Evolutionary conservation across 305 asterid species (phyloP), one percentile per base, ranked within the genome.

Genomic region (Plantago rigida): DNA sequence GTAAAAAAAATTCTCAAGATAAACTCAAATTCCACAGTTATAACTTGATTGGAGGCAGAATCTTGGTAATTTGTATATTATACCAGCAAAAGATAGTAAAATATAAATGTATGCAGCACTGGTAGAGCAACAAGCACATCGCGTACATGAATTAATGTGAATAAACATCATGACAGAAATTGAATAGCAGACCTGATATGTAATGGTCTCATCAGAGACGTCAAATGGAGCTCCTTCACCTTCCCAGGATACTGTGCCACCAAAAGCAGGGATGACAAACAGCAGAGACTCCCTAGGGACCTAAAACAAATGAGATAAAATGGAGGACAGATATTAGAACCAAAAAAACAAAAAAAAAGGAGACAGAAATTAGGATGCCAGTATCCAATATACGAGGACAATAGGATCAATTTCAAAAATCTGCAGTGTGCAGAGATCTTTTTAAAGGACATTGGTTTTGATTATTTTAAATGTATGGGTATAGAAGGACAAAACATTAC

Each of bases 201-300:
- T 82, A 69, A 88, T 92, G 73, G 85, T 84, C 67, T 77, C 79
- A 65, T 88, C 95, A 60, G 96, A 77, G 76, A 88, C 96, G 13
- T 71, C 70, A 65, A 83, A 83, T 8, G 99, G 99, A 53, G 94
- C 96, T 55, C 94, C 95, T 79, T 81, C 89, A 56, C 99, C 99
- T 68, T 86, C 99, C 99, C 99, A 92, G 49, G 99, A 88, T 67
- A 92, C 96, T 8, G 68, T 69, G 75, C 99, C 99, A 68, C 99
- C 99, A 72, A 92, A 88, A 66, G 96, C 94, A 53, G 96, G 87
- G 71, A 86, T 86, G 66, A 88, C 52, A 69, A 88, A 88, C 50
- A 92, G 81, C 73, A 92, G 70, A 1, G 96, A 86, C 76, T 92
- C 99, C 69, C 96, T 84, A 5, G 98, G 99, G 70, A 86, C 94